Evolutionary conservation across 2,329 filamentous ascomycete species (phyloP), one percentile per base, ranked within the genome.

Genomic region (Alternaria hordeiaustralica): DNA sequence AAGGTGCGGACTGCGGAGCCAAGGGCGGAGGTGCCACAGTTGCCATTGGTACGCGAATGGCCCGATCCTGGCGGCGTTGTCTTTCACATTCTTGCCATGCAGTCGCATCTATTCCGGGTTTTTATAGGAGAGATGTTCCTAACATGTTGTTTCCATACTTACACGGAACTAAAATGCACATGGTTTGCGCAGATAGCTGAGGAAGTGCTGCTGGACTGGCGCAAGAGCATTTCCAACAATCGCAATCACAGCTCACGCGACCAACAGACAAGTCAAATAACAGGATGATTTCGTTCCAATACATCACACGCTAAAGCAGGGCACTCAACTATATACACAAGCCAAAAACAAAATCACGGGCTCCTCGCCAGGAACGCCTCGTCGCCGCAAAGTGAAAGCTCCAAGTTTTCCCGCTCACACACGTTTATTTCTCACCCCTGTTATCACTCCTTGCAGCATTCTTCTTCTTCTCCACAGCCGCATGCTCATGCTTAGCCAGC

Each of bases 401-500:
- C n/a, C n/a, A n/a, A n/a, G n/a, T n/a, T n/a, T n/a, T n/a, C n/a
- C n/a, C n/a, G n/a, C n/a, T n/a, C n/a, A n/a, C n/a, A 15, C 5
- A 21, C 5, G 36, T 12, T 18, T 60, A 63, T 44, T 63, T 49
- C 51, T 50, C 25, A 41, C 46, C 72, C 60, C 69, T 66, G 50
- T 69, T 41, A 20, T 71, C 71, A 33, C 61, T 66, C 36, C 63
- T 61, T 25, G 71, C 71, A 18, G 68, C 71, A n/a, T 70, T 59
- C 67, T 75, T 71, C 63, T 71, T 70, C 63, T 70, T 67, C 45
- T 59, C 64, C 0, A 57, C 64, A 26, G 64, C 63, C 9, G 68
- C 74, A 55, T 72, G 71, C 64, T 80, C 77, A 45, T 79, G 75
- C 43, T 77, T 60, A 6, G 73, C 68, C 36, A 80, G 67, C 23